phyloP scores from a whole-genome alignment of 768 basidiomycete species.

The Tricholoma sp. region DNA sequence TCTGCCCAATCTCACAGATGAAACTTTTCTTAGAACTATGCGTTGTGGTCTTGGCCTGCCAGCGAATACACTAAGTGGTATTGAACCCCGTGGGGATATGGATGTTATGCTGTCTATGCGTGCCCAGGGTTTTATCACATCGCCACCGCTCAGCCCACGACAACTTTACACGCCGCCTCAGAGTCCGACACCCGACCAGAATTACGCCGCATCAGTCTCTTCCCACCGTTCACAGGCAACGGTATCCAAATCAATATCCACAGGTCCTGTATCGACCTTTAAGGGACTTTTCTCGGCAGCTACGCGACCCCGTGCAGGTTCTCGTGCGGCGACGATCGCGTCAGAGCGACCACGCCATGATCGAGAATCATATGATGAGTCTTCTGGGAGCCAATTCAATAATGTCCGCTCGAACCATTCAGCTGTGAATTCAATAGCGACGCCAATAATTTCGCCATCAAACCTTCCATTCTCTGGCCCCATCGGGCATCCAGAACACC shows the following conservation, averaged over 20 bases:
- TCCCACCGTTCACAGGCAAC: slow-evolving; percentile 39
- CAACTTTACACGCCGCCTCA: slow-evolving; percentile 24
- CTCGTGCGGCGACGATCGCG: slow-evolving; percentile 43
- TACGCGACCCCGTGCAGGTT: slow-evolving; percentile 51
- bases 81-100: slow-evolving; percentile 74
- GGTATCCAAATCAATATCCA: slow-evolving; percentile 31
- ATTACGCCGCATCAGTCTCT: slow-evolving; percentile 44
- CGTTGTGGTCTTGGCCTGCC: slow-evolving; percentile 60
- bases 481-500: slow-evolving; percentile 21
- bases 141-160: slow-evolving; percentile 20
- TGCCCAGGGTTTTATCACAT: slow-evolving; percentile 52
- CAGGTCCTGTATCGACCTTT: slow-evolving; percentile 48
- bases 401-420: slow-evolving; percentile 44
- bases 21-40: slow-evolving; percentile 44
- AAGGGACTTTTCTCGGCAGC: slow-evolving; percentile 51
- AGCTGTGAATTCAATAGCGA: slow-evolving; percentile 33
- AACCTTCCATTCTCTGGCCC: slow-evolving; percentile 29
- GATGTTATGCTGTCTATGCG: slow-evolving; percentile 83
- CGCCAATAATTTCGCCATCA: slow-evolving; percentile 24
- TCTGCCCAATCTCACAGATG: not conserved
- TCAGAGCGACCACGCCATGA: slow-evolving; percentile 20
- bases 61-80: slow-evolving; percentile 32
- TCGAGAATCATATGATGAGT: slow-evolving; percentile 38
- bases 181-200: slow-evolving; percentile 25
- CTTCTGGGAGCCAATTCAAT: slow-evolving; percentile 39